phyloP scores from a whole-genome alignment of 1,284 basidiomycete species.

The Cryptococcus hybrid region DNA sequence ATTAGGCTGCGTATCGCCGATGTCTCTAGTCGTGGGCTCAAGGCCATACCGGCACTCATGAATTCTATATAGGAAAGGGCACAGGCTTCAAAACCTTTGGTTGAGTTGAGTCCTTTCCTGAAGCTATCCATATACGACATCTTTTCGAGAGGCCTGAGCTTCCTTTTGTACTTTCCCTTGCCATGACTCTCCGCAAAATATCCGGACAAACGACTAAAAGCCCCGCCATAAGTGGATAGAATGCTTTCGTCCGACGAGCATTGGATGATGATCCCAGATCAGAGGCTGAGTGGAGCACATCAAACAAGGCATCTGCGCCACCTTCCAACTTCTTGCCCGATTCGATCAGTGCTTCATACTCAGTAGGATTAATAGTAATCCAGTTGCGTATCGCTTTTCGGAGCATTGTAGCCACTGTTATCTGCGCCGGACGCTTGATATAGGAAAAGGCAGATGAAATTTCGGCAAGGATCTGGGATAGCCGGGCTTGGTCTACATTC shows the following conservation, averaged over 20 bases:
- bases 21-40: slow-evolving; percentile 57
- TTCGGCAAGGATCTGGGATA: slow-evolving; percentile 55
- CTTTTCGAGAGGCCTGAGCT: slow-evolving; percentile 49
- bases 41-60: slow-evolving; percentile 71
- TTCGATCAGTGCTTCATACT: slow-evolving; percentile 72
- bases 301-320: slow-evolving; percentile 77
- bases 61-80: slow-evolving; percentile 73
- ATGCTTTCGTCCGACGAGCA: slow-evolving; percentile 52
- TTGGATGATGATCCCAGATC: slow-evolving; percentile 49
- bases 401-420: slow-evolving; percentile 69
- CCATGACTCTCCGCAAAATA: slow-evolving; percentile 56
- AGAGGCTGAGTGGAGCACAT: slow-evolving; percentile 63
- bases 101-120: slow-evolving; percentile 37
- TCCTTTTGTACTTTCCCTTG: slow-evolving; percentile 38
- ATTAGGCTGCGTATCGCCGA: slow-evolving; percentile 65
- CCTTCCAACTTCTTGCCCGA: slow-evolving; percentile 67
- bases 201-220: slow-evolving; percentile 78
- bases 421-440: slow-evolving; percentile 72
- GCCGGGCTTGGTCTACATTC: slow-evolving; percentile 47
- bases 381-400: slow-evolving; percentile 87
- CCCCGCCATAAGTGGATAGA: slow-evolving; percentile 79
- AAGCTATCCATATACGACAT: slow-evolving; percentile 50
- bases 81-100: slow-evolving; percentile 38
- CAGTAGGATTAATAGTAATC: slow-evolving; percentile 77
- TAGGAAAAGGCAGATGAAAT: slow-evolving; percentile 79